Base-by-base conservation (phyloP, 495 filamentous ascomycete species). In the Talaromyces thailandensis region DNA sequence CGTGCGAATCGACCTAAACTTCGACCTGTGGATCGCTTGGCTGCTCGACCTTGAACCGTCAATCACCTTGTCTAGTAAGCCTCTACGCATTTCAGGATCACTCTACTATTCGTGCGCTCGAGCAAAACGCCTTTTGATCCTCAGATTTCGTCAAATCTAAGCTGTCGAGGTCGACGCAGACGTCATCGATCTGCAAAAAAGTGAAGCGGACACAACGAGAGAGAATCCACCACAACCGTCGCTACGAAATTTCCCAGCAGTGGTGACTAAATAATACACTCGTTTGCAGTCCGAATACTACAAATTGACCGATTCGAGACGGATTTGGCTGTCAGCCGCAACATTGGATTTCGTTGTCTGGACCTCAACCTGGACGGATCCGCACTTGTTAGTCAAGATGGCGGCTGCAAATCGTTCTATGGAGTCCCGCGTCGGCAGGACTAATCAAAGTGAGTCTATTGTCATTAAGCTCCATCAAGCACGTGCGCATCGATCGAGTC, bases 351-450 rank as follows among this genome's bases (percentile, higher is more conserved):
- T 48, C 18, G 43, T 23, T 48, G 6, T 21, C 11, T 48, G 43
- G 16, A 48, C 43, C 43, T 21, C 43, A 21, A 48, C 43, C 16
- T 48, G 21, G 16, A 9, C 43, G 26, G 51, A 55, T 55, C 51
- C 12, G 26, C 16, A 55, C 26, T 23, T 14, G 24, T 55, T 14
- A 55, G 23, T 6, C 21, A 7, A 61, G 24, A 61, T 61, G 59
- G 59, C 59, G 12, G 59, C 58, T 61, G 16, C 43, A 51, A 61
- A 37, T 74, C 86, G 86, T 60, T 79, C 86, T 32, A 92, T 92
- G 87, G 85, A 91, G 81, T 85, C 87, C 67, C 88, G 89, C 60
- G 84, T 83, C 62, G 89, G 89, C 65, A 82, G 89, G 68, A 85
- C 77, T 69, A 91, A 90, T 69, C 89, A 92, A 78, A 82, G 89